Evolutionary conservation across 1,139 yeast species (phyloP).

Genomic region (Arxiozyma slooffiae): DNA sequence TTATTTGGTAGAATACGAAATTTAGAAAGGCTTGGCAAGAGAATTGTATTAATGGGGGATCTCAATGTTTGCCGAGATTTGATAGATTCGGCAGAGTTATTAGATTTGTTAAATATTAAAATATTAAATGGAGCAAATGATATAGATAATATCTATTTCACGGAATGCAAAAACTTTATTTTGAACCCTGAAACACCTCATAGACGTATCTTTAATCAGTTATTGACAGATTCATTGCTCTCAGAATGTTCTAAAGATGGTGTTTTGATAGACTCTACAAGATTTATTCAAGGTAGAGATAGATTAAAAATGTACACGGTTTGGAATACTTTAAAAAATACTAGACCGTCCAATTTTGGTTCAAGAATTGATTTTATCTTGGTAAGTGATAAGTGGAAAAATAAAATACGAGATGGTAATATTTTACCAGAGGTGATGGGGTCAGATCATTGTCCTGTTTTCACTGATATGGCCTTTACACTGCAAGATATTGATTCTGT

Average conservation of each 20-base stretch:
- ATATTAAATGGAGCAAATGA: conserved; percentile 16
- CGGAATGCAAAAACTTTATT: conserved; percentile 36
- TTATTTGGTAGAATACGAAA: conserved; percentile 53
- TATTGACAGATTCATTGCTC: conserved; percentile 28
- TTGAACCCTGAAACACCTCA: conserved; percentile 35
- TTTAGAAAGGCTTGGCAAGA: conserved; percentile 45
- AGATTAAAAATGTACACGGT: conserved; percentile 70
- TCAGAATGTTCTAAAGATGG: conserved; percentile 30
- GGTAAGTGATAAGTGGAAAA: conserved; percentile 34
- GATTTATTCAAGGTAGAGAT: conserved; percentile 45
- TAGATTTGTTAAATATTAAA: conserved; percentile 34
- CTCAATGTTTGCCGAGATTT: conserved; percentile 71
- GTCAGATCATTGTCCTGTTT: conserved; percentile 92
- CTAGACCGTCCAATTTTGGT: conserved; percentile 79
- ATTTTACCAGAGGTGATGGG: conserved; percentile 67
- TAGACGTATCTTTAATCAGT: conserved; percentile 36
- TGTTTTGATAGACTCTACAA: conserved; percentile 53
- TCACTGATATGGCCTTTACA: conserved; percentile 46
- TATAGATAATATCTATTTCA: conserved; percentile 38
- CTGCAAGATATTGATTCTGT: background rate
- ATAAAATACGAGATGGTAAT: conserved; percentile 40
- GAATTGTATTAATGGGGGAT: conserved; percentile 78
- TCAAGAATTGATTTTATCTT: conserved; percentile 77
- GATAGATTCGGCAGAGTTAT: conserved; percentile 71
- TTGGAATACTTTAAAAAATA: conserved; percentile 75